Evolutionary conservation across 176 grass and related monocot genomes (phyloP).

Genomic region (Secale cereale): DNA sequence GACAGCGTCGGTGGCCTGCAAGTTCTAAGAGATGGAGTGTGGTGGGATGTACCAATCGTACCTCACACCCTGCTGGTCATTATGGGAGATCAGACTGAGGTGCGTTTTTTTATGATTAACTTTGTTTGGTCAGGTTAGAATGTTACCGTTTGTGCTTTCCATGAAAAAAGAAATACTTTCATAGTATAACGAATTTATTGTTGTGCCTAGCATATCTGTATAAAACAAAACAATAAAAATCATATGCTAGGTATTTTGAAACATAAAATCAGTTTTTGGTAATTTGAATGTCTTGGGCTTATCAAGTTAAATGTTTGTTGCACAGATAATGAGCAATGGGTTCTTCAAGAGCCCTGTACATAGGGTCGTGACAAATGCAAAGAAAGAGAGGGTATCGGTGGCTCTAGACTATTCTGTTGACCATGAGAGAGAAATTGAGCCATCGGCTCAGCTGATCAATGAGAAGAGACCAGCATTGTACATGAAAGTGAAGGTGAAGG

Average conservation of each 20-base stretch:
- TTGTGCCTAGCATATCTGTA: too few species aligned
- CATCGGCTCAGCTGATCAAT: conserved; percentile 24
- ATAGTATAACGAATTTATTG: too few species aligned
- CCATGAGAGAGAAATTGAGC: conserved; percentile 29
- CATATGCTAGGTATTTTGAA: too few species aligned
- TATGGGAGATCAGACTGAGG: conserved; percentile 48
- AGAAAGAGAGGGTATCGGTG: conserved; percentile 42
- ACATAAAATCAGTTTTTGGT: too few species aligned
- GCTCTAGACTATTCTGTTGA: conserved; percentile 38
- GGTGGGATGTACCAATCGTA: conserved; percentile 22
- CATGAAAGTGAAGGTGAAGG: conserved; percentile 38
- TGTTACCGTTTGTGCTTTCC: too few species aligned
- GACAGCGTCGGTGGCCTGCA: neutral
- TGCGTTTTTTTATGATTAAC: neutral
- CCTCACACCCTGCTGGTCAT: conserved; percentile 41
- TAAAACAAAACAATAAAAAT: too few species aligned
- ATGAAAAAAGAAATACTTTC: too few species aligned
- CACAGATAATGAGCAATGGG: conserved; percentile 55
- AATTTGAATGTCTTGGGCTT: too few species aligned
- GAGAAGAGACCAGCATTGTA: conserved; percentile 30
- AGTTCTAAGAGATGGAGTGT: conserved; percentile 29
- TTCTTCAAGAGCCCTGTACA: conserved; percentile 54
- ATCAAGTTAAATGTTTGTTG: neutral
- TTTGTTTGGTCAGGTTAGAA: too few species aligned
- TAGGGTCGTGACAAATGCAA: conserved; percentile 38